Base-by-base conservation (phyloP, 2,329 filamentous ascomycete species). In the Paracoccidioides brasiliensis region DNA sequence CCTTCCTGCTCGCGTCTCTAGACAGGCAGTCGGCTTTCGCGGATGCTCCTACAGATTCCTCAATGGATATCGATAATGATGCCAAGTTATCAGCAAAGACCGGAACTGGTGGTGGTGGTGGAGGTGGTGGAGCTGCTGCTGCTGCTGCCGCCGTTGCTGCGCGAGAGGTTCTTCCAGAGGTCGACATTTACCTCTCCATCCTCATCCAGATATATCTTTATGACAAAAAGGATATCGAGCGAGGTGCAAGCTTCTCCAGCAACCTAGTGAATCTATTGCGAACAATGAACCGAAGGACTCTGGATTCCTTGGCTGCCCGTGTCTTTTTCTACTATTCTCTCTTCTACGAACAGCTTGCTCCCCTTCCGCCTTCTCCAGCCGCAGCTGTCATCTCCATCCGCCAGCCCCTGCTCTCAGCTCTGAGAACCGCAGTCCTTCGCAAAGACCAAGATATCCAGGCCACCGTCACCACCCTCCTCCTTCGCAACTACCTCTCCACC, bases 401-500 rank as follows among this genome's bases (percentile, higher is more conserved):
- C 57, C 88, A 90, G 55, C 85, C 84, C 60, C 80, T 98, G 52
- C 82, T 98, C 55, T 84, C 88, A 54, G 91, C 90, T 15, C 83
- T 98, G 57, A 83, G 93, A 66, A 97, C 91, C 48, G 88, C 93
- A n/a, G 93, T 97, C 33, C 79, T 98, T 60, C 86, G 93, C 64
- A 97, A 97, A 76, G 93, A 98, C 71, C 83, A 90, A 61, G 93
- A 98, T 66, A 96, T 88, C n/a, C 91, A 97, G 74, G 89, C 93
- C 33, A 89, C 91, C 0, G 89, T 97, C 63, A 97, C 95, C 62
- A 94, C 95, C 12, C 79, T 98, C 56, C 80, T 98, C 53, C 84
- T 98, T 63, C 88, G 93, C 64, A 98, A 93, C 74, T 98, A 98
- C 71, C 83, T 98, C 61, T 84, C 87, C 51, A 97, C 91, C 46